Evolutionary conservation across 2,329 filamentous ascomycete genomes (phyloP).

Genomic region (Pseudocercospora eumusae): DNA sequence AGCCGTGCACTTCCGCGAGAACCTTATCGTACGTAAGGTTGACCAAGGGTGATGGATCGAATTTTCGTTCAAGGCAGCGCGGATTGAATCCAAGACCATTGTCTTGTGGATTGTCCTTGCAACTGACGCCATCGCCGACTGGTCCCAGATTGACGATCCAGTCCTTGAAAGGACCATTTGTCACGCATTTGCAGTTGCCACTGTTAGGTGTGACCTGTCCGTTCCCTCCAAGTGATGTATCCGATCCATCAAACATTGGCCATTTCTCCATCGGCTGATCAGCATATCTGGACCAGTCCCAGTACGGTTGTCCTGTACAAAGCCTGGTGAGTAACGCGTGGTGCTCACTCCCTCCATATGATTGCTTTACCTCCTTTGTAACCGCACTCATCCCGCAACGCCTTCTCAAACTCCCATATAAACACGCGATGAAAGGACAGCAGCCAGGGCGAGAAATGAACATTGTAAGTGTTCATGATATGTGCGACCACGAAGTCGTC

Average conservation of each 20-base stretch:
- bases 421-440: constrained; percentile 47
- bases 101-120: constrained; percentile 32
- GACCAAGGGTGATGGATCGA: constrained; percentile 4
- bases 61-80: constrained; percentile 39
- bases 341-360: background rate
- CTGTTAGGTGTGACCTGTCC: constrained; percentile 33
- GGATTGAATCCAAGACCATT: constrained; percentile 39
- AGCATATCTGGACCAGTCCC: constrained; percentile 55
- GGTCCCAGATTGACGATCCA: constrained; percentile 52
- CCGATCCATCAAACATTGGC: constrained; percentile 58
- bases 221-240: constrained; percentile 42
- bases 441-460: constrained; percentile 34
- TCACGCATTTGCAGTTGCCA: constrained; percentile 59
- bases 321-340: background rate
- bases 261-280: constrained; percentile 45
- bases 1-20: constrained; percentile 7
- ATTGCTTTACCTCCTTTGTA: constrained; percentile 15
- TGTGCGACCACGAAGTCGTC: constrained; percentile 36
- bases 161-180: constrained; percentile 53
- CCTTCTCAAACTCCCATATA: constrained; percentile 47
- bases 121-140: constrained; percentile 38
- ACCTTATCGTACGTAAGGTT: constrained; percentile 19
- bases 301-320: constrained; percentile 49
- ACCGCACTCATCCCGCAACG: constrained; percentile 44
- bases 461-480: constrained; percentile 28